Conservation (phyloP, 306 rosid species). For the Heteromeles arbutifolia region DNA sequence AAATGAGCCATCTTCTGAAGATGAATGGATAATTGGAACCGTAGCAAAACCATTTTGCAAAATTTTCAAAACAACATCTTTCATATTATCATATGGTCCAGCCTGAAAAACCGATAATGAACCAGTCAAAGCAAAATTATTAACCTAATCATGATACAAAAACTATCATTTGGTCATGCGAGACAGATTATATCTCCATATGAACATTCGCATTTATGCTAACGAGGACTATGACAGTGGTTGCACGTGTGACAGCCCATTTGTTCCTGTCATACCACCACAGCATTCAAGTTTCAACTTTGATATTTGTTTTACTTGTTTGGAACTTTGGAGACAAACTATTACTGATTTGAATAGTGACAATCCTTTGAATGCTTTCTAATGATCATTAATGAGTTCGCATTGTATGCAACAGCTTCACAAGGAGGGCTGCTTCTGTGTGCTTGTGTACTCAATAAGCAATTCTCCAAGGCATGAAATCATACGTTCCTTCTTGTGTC, state of each 20-base stretch:
- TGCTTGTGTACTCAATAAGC: not conserved
- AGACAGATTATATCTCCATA: not conserved
- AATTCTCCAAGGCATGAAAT: not conserved
- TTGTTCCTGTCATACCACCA: not conserved
- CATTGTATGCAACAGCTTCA: not conserved
- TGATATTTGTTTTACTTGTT: not conserved
- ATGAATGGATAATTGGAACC: conserved; percentile 74
- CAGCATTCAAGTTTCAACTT: not conserved
- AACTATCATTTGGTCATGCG: not conserved
- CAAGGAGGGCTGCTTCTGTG: not conserved
- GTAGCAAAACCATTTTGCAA: conserved; percentile 86
- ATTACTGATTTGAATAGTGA: not conserved
- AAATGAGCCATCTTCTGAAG: conserved; percentile 79
- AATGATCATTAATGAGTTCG: not conserved
- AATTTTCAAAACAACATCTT: conserved; percentile 73
- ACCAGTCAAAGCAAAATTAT: not conserved
- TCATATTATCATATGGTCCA: conserved; percentile 81
- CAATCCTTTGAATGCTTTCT: not conserved
- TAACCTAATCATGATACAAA: not conserved
- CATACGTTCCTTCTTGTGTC: not conserved
- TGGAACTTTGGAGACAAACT: not conserved
- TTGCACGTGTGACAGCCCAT: not conserved
- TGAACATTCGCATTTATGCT: not conserved
- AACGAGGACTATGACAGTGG: not conserved
- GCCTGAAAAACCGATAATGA: conserved; percentile 41